phyloP scores from a whole-genome alignment of 2,329 filamentous ascomycete species.

The Beauveria bassiana region DNA sequence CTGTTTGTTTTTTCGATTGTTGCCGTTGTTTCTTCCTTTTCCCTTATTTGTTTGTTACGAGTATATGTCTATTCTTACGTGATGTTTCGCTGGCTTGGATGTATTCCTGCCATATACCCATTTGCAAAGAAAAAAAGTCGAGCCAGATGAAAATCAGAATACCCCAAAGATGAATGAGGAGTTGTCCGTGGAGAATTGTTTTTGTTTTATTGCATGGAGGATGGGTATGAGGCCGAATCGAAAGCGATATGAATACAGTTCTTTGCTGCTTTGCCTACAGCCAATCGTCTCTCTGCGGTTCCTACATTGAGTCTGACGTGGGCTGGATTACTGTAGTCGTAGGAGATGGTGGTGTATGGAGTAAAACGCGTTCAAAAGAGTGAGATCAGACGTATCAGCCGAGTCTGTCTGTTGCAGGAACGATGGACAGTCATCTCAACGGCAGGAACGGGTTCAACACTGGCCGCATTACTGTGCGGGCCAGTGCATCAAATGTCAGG shows the following conservation, averaged over 20 bases:
- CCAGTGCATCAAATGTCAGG: too few relatives aligned
- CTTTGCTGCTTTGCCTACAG: neutral
- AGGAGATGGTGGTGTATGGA: neutral
- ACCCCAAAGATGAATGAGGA: conserved; percentile 9
- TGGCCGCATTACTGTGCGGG: neutral
- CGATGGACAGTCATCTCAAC: neutral
- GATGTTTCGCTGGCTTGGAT: conserved; percentile 7
- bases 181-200: conserved; percentile 4
- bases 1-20: conserved; percentile 10
- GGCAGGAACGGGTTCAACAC: neutral
- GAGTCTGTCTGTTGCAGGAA: neutral
- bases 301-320: neutral
- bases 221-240: neutral
- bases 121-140: conserved; percentile 10
- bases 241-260: neutral
- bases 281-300: neutral
- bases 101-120: conserved; percentile 13
- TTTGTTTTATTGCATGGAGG: conserved; percentile 2
- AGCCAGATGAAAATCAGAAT: conserved; percentile 11
- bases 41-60: conserved; percentile 6
- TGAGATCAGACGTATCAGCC: neutral
- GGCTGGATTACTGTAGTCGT: neutral
- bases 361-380: neutral
- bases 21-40: conserved; percentile 2
- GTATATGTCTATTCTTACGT: conserved; percentile 8